These are phyloP conservation scores for Neurospora sp. DNA, from an alignment of 495 filamentous ascomycete species.

Conservation along the genomic window DNA sequence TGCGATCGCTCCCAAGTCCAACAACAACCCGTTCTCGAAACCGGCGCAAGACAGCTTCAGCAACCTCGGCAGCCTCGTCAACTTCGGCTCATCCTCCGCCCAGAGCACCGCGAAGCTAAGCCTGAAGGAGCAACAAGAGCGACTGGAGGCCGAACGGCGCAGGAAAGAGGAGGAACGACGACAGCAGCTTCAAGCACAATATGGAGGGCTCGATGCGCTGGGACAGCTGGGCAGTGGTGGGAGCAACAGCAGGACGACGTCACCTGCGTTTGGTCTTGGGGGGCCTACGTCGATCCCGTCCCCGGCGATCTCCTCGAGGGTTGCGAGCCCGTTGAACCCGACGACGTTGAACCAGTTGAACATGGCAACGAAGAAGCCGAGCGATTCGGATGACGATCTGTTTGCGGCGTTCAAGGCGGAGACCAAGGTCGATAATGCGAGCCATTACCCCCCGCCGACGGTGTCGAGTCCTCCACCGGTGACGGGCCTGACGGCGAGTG, in stretches of 20 bases:
- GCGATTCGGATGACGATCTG: slow-evolving; percentile 44
- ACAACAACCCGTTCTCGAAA: slow-evolving; percentile 39
- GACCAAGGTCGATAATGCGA: slow-evolving; percentile 51
- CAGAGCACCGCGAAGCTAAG: slow-evolving; percentile 61
- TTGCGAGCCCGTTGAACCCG: slow-evolving; percentile 12
- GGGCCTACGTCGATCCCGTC: slow-evolving; percentile 20
- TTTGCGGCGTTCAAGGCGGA: slow-evolving; percentile 51
- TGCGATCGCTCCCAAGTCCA: slow-evolving; percentile 36
- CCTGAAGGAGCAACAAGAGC: slow-evolving; percentile 76
- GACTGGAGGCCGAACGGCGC: slow-evolving; percentile 64
- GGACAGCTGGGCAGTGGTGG: neutral
- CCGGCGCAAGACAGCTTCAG: slow-evolving; percentile 78
- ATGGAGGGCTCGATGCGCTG: slow-evolving; percentile 38
- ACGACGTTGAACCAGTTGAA: neutral
- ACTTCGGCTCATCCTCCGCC: slow-evolving; percentile 47
- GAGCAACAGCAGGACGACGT: neutral
- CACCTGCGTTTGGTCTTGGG: neutral
- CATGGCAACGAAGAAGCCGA: slow-evolving; percentile 8
- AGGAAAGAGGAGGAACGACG: slow-evolving; percentile 64
- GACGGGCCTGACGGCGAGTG: slow-evolving; percentile 9
- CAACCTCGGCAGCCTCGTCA: slow-evolving; percentile 75
- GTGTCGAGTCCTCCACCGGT: slow-evolving; percentile 13
- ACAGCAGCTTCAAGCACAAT: slow-evolving; percentile 60
- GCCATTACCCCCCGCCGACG: slow-evolving; percentile 46
- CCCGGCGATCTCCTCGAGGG: slow-evolving; percentile 3